phyloP scores from a whole-genome alignment of 345 rosid genomes.

The Excoecaria cochinchinensis region DNA sequence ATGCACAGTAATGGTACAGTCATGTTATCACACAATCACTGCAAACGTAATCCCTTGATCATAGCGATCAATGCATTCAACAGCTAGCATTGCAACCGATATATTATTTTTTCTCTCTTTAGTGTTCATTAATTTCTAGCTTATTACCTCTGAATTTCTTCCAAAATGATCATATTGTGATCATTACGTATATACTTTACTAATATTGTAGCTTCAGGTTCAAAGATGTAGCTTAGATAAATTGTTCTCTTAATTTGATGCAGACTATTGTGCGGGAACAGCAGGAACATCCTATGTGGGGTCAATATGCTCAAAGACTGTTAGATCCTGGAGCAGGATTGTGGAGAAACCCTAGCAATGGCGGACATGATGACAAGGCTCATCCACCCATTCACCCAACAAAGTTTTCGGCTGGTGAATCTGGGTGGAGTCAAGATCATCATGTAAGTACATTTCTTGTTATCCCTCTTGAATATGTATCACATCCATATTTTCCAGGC shows the following conservation, averaged over 20 bases:
- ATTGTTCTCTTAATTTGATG: slow-evolving; percentile 18
- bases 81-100: too few species aligned
- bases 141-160: not conserved
- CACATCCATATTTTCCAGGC: not conserved
- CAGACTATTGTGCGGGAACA: slow-evolving; percentile 89
- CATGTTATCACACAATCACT: too few species aligned
- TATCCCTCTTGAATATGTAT: not conserved
- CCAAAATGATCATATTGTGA: not conserved
- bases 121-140: not conserved
- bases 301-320: slow-evolving; percentile 78
- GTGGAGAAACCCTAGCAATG: slow-evolving; percentile 93
- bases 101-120: not conserved
- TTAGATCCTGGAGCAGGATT: slow-evolving; percentile 71
- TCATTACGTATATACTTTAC: not conserved
- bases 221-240: slow-evolving; percentile 4
- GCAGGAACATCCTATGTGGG: slow-evolving; percentile 84
- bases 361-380: slow-evolving; percentile 99
- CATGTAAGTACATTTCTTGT: slow-evolving; percentile 44
- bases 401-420: slow-evolving; percentile 84
- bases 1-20: too few species aligned
- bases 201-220: not conserved
- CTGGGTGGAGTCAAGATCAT: slow-evolving; percentile 86
- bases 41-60: too few species aligned
- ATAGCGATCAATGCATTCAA: too few species aligned
- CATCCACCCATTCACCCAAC: slow-evolving; percentile 99